phyloP scores from a whole-genome alignment of 73 alveolate genomes.

The Diophrys appendiculata region DNA sequence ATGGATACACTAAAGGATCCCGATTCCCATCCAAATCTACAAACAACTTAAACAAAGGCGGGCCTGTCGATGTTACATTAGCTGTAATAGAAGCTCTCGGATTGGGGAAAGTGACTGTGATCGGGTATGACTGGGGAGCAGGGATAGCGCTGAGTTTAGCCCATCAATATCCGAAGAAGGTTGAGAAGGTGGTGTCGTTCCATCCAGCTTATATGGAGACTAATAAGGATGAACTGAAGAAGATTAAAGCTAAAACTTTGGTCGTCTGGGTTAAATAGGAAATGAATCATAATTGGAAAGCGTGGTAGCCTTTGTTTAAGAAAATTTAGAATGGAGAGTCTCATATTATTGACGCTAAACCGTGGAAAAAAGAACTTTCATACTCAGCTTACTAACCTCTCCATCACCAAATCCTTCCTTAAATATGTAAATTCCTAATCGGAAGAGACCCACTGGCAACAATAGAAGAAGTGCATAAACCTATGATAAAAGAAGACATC shows the following conservation, averaged over 20 bases:
- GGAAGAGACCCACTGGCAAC: not conserved
- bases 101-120: not conserved
- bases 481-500: not conserved
- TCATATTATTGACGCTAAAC: not conserved
- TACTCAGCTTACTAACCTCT: not conserved
- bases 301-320: slow-evolving; percentile 7
- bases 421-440: slow-evolving; percentile 7
- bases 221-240: slow-evolving; percentile 14
- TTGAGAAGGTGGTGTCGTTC: not conserved
- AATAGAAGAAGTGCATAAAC: not conserved
- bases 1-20: slow-evolving; percentile 5
- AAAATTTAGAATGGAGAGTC: not conserved
- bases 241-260: not conserved
- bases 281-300: not conserved
- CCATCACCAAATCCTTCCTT: not conserved
- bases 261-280: slow-evolving; percentile 10
- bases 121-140: slow-evolving; percentile 25
- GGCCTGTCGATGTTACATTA: slow-evolving; percentile 1
- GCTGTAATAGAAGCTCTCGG: slow-evolving; percentile 7
- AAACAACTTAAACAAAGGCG: not conserved
- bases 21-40: not conserved
- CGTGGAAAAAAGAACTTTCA: not conserved
- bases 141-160: not conserved
- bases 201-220: slow-evolving; percentile 7
- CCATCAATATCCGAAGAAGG: not conserved